Evolutionary conservation across 345 rosid species (phyloP).

Genomic region (Alliaria petiolata): DNA sequence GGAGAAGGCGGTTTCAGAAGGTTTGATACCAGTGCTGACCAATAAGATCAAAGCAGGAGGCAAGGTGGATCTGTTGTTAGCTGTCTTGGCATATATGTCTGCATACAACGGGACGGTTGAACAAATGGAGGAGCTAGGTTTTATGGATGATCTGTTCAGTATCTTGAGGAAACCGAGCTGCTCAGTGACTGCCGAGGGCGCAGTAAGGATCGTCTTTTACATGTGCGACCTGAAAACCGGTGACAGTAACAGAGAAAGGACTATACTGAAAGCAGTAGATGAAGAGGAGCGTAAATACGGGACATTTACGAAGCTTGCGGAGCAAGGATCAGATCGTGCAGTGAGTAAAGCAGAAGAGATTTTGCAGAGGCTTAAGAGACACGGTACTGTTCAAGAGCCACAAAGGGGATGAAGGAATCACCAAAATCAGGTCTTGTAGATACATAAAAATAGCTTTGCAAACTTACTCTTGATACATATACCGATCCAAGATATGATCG

Average conservation of each 20-base stretch:
- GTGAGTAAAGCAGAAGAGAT: slow-evolving; percentile 51
- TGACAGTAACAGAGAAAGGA: slow-evolving; percentile 22
- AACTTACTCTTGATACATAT: background rate
- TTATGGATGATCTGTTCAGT: slow-evolving; percentile 42
- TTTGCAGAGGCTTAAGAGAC: slow-evolving; percentile 34
- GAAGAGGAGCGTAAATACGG: slow-evolving; percentile 39
- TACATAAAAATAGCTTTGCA: background rate
- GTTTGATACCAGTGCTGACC: slow-evolving; percentile 39
- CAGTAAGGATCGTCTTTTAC: slow-evolving; percentile 38
- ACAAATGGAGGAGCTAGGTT: slow-evolving; percentile 41
- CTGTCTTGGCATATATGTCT: slow-evolving; percentile 44
- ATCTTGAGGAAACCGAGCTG: slow-evolving; percentile 39
- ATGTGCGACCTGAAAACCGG: slow-evolving; percentile 15
- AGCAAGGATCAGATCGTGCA: slow-evolving; percentile 44
- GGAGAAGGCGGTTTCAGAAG: slow-evolving; percentile 36
- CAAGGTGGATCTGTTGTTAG: slow-evolving; percentile 45
- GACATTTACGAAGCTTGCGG: slow-evolving; percentile 40
- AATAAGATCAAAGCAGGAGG: slow-evolving; percentile 33
- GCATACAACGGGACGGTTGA: slow-evolving; percentile 33
- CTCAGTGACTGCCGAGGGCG: slow-evolving; percentile 43
- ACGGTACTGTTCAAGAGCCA: slow-evolving; percentile 15
- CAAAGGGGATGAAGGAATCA: slow-evolving; percentile 19
- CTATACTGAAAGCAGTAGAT: slow-evolving; percentile 25
- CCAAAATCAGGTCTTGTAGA: background rate
- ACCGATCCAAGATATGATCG: too few species aligned